phyloP scores from a whole-genome alignment of 2,329 filamentous ascomycete genomes.

The Pestalotiopsis sp. region DNA sequence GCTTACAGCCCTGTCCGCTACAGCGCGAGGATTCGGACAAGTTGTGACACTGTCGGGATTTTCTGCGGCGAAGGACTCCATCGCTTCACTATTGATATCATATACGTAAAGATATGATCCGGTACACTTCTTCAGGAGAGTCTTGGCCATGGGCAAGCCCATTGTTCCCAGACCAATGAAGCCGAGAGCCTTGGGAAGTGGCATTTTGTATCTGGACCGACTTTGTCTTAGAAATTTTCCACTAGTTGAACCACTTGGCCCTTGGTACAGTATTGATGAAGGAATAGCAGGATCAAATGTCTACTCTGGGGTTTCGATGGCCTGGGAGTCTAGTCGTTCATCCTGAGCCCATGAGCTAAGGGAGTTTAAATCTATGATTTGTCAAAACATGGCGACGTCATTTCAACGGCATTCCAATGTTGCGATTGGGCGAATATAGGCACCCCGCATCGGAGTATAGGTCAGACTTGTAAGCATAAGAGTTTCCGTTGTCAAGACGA shows the following conservation, averaged over 20 bases:
- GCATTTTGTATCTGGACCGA: background rate
- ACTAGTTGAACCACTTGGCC: background rate
- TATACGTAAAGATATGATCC: slow-evolving; percentile 48
- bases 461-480: no score
- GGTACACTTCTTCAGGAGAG: slow-evolving; percentile 47
- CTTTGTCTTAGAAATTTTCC: background rate
- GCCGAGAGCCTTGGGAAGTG: slow-evolving; percentile 5
- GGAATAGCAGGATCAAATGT: background rate
- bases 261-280: background rate
- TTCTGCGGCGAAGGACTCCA: slow-evolving; percentile 44
- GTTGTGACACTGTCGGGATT: slow-evolving; percentile 30
- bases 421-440: background rate
- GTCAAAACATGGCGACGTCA: no score
- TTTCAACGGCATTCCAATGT: background rate
- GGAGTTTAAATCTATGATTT: no score
- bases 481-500: no score
- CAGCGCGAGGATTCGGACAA: slow-evolving; percentile 44
- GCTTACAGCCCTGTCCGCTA: slow-evolving; percentile 52
- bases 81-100: slow-evolving; percentile 45
- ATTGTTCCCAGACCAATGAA: slow-evolving; percentile 60
- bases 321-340: background rate
- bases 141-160: slow-evolving; percentile 55
- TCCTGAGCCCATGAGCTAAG: no score
- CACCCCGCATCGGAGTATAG: background rate
- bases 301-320: background rate